Conservation (phyloP, 345 rosid species). For the Anastatica hierochuntica region DNA sequence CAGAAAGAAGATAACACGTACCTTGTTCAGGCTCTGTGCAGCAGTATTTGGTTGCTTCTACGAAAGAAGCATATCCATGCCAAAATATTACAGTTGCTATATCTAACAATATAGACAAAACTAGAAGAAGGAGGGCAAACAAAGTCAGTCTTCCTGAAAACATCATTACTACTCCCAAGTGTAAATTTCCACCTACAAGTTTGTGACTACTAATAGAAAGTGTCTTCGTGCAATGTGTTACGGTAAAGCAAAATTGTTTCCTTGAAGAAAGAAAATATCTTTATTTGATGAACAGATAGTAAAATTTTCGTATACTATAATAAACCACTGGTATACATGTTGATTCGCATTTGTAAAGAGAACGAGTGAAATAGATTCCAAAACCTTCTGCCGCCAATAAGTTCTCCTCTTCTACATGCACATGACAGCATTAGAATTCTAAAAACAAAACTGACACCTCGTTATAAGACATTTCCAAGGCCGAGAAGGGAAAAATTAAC, state of each 20-base stretch:
- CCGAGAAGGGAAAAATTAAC: slow-evolving; percentile 5
- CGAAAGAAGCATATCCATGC: background rate
- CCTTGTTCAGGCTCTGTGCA: slow-evolving; percentile 16
- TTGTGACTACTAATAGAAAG: background rate
- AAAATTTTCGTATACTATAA: slow-evolving; percentile 6
- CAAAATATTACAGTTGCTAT: background rate
- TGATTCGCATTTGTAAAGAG: slow-evolving; percentile 18
- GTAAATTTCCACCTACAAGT: slow-evolving; percentile 12
- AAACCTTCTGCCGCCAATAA: slow-evolving; percentile 34
- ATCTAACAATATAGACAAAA: slow-evolving; percentile 3
- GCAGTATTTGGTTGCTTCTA: background rate
- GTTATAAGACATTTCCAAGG: slow-evolving; percentile 14
- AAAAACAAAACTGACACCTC: slow-evolving; percentile 23
- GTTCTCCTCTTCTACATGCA: slow-evolving; percentile 38
- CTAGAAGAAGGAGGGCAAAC: background rate
- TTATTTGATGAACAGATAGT: slow-evolving; percentile 9
- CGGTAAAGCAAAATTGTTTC: background rate
- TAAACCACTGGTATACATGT: slow-evolving; percentile 17
- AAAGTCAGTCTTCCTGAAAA: background rate
- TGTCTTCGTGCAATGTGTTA: background rate
- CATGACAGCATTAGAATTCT: slow-evolving; percentile 14
- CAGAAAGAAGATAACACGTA: background rate
- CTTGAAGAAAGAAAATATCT: slow-evolving; percentile 2
- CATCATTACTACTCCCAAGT: background rate
- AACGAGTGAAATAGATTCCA: slow-evolving; percentile 23